Base-by-base conservation (phyloP, 2,329 filamentous ascomycete genomes). In the Phaeosphaeria sp. region DNA sequence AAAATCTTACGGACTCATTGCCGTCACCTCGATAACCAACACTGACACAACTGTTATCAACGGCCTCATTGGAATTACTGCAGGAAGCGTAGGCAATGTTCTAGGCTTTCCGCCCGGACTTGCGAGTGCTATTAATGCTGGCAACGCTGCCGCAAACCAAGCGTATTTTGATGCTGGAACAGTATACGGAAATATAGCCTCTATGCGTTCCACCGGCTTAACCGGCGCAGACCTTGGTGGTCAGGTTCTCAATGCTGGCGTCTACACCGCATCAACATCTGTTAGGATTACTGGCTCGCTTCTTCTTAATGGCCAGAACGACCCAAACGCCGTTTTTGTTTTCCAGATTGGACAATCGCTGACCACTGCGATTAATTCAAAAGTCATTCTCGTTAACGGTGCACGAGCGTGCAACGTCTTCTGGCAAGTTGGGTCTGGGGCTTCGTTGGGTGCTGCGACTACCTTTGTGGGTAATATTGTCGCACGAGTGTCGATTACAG, bases 391-490 rank as follows among this genome's bases (percentile, higher is more conserved):
- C 7, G 41, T 58, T 47, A 60, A 63, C 21, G 60, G 58, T 21
- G 60, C 60, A 11, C 60, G 39, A 44, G 55, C 58, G 10, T 63
- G 57, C 27, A 63, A 63, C n/a, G 58, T 63, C 3, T 58, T 50
- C 48, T 63, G 54, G 44, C 52, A 56, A 22, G 48, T 63, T 33
- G 55, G 60, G 1, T 52, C 50, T 36, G 56, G 57, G 13, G 60
- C 60, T 21, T 60, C 58, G 18, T 52, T 63, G 2, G 60, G 60
- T 18, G 51, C 42, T 2, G 27, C 42, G n/a, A 58, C 57, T 3
- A 30, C 13, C 11, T 63, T 63, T 27, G 43, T 18, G 39, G 60
- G 60, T 3, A 58, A 52, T 20, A 59, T 63, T 11, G 42, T 63
- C 11, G 58, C 60, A 22, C n/a, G 25, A 11, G 49, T 46, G 10